Percentiles rank a stretch among this genome's conserved stretches.
Conservation (phyloP, 1,139 yeast species). For the Taphrina confusa region DNA sequence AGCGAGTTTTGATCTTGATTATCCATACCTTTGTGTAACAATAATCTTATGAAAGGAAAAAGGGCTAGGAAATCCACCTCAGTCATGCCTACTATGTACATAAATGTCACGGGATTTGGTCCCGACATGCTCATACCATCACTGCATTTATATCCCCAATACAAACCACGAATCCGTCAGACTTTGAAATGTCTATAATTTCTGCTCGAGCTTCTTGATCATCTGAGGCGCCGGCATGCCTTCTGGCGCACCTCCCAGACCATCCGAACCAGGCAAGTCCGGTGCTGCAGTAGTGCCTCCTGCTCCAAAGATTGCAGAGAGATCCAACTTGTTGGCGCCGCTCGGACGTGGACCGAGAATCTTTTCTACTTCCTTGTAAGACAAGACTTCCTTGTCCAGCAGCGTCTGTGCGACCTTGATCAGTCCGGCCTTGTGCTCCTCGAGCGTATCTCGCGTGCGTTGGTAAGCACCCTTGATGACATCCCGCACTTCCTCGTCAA, state of each 20-base stretch:
- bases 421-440: constrained; percentile 71
- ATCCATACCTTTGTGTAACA: no score
- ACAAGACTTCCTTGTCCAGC: constrained; percentile 77
- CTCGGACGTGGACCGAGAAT: constrained; percentile 83
- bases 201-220: neutral
- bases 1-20: no score
- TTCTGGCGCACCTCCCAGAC: constrained; percentile 20
- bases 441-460: constrained; percentile 65
- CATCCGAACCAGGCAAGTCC: constrained; percentile 24
- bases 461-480: constrained; percentile 77
- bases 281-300: constrained; percentile 25
- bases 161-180: no score
- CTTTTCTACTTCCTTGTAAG: constrained; percentile 87
- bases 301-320: constrained; percentile 30
- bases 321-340: constrained; percentile 28
- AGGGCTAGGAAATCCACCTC: no score
- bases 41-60: no score
- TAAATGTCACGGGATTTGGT: no score
- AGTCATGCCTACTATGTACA: no score
- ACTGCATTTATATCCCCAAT: no score
- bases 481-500: constrained; percentile 80
- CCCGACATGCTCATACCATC: no score
- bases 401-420: constrained; percentile 84
- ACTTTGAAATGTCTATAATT: no score
- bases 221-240: constrained; percentile 24